Percentiles rank a stretch among this genome's conserved stretches.
phyloP scores from a whole-genome alignment of 371 early-diverging fungal genomes.

The Rhizopus delemar region DNA sequence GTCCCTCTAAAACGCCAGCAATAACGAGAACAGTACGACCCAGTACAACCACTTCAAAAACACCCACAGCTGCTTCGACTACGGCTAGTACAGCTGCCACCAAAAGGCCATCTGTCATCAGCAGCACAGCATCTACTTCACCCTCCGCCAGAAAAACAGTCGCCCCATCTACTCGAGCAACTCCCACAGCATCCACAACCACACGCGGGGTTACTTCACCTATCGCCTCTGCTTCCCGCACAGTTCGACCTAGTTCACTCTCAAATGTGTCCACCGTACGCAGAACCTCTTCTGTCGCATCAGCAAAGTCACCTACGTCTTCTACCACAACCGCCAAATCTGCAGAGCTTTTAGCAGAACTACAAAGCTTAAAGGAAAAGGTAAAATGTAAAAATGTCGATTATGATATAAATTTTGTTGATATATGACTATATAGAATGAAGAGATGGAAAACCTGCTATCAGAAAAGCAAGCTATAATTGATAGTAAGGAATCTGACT shows the following conservation, averaged over 20 bases:
- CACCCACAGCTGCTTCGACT: not conserved
- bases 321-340: constrained; percentile 17
- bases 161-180: constrained; percentile 6
- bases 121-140: constrained; percentile 1
- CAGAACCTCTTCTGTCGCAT: constrained; percentile 15
- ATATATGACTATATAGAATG: constrained; percentile 17
- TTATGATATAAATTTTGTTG: not conserved
- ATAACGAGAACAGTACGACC: constrained; percentile 10
- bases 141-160: constrained; percentile 15
- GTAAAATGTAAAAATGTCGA: constrained; percentile 12
- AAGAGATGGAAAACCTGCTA: constrained; percentile 21
- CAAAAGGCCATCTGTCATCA: not conserved
- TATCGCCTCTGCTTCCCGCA: constrained; percentile 25
- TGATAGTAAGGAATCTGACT: constrained; percentile 23
- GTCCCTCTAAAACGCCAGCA: constrained; percentile 6
- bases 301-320: constrained; percentile 13
- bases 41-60: constrained; percentile 6
- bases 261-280: constrained; percentile 15
- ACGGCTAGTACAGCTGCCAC: not conserved
- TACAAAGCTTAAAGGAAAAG: constrained; percentile 29
- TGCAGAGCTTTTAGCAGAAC: constrained; percentile 25
- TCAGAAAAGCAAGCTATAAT: constrained; percentile 24
- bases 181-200: constrained; percentile 8
- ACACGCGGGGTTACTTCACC: constrained; percentile 20
- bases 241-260: constrained; percentile 1